Base-by-base conservation (phyloP, 2,329 filamentous ascomycete genomes). In the Didymella segeticola region DNA sequence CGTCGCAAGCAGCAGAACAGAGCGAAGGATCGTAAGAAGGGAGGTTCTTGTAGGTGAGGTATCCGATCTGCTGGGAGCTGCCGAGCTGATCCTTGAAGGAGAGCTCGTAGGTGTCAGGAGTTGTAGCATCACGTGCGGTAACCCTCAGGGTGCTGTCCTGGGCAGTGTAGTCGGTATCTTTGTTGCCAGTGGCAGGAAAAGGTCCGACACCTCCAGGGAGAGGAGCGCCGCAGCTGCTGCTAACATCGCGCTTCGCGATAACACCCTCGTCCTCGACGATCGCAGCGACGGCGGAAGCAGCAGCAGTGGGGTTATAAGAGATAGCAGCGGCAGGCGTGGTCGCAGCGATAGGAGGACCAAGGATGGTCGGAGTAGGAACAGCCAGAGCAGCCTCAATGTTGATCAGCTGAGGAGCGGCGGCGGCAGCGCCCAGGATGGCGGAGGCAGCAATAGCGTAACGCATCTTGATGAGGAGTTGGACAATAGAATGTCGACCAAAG, bases 361-460 rank as follows among this genome's bases (percentile, higher is more conserved):
- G 64, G 25, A 63, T 60, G 2, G 66, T 42, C 10, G 63, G 60
- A 19, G 68, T 68, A 34, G 70, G 59, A 5, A 75, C 70, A 10
- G 69, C 64, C 25, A 67, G 47, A 54, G 75, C 68, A 42, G 76
- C 69, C 29, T 72, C 70, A 27, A 75, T 68, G 51, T 78, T 69
- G 43, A 78, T 75, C 7, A 62, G 55, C 51, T 67, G 57, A 43
- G 66, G 65, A 43, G 62, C 57, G 33, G 65, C 63, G 34, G 60
- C 58, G 15, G 57, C 60, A 41, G 66, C 54, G 30, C 60, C 58
- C 38, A 43, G 55, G n/a, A 66, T 42, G 41, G 55, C 61, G 43
- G 64, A 62, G 42, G 56, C 53, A 46, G 57, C 52, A 37, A 64
- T 31, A 27, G 56, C 43, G 56, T 63, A 62, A 56, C 64, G 64